These are phyloP conservation scores for Botrytis byssoidea DNA, from an alignment of 2,329 filamentous ascomycete species.

Conservation along the genomic window DNA sequence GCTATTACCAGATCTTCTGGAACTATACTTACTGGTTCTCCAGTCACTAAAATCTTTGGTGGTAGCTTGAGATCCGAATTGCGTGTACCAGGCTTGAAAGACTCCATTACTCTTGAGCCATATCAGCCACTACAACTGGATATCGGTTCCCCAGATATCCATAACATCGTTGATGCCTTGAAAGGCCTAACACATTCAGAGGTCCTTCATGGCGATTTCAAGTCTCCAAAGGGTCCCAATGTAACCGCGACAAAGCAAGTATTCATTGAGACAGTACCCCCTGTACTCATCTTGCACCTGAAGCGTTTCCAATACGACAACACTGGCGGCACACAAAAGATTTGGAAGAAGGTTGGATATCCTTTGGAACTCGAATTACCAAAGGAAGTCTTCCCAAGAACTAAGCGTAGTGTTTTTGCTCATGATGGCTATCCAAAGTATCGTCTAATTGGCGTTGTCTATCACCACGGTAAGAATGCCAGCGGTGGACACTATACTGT, in stretches of 20 bases:
- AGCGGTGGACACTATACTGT: slow-evolving; percentile 96
- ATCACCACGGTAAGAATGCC: slow-evolving; percentile 96
- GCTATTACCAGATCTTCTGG: slow-evolving; percentile 86
- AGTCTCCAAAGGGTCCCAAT: slow-evolving; percentile 72
- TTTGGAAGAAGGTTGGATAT: slow-evolving; percentile 97
- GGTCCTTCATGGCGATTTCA: slow-evolving; percentile 80
- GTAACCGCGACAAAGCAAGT: slow-evolving; percentile 87
- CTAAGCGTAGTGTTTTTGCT: slow-evolving; percentile 62
- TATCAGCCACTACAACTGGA: slow-evolving; percentile 95
- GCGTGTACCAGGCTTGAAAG: slow-evolving; percentile 79
- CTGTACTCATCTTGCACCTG: slow-evolving; percentile 88
- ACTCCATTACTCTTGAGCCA: slow-evolving; percentile 87
- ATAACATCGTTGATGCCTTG: slow-evolving; percentile 89
- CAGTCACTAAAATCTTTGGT: slow-evolving; percentile 91
- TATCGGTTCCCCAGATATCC: slow-evolving; percentile 81
- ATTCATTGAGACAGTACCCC: slow-evolving; percentile 87
- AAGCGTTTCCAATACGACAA: slow-evolving; percentile 98
- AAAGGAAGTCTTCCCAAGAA: slow-evolving; percentile 78
- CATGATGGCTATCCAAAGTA: slow-evolving; percentile 78
- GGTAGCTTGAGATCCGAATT: slow-evolving; percentile 89
- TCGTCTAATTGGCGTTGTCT: slow-evolving; percentile 83
- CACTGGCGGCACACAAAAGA: slow-evolving; percentile 86
- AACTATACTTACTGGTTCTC: slow-evolving; percentile 69
- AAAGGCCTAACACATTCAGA: slow-evolving; percentile 82
- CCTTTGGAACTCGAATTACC: slow-evolving; percentile 93